These are phyloP conservation scores for Lathyrus sativus DNA, from an alignment of 306 rosid species.

Conservation along the genomic window DNA sequence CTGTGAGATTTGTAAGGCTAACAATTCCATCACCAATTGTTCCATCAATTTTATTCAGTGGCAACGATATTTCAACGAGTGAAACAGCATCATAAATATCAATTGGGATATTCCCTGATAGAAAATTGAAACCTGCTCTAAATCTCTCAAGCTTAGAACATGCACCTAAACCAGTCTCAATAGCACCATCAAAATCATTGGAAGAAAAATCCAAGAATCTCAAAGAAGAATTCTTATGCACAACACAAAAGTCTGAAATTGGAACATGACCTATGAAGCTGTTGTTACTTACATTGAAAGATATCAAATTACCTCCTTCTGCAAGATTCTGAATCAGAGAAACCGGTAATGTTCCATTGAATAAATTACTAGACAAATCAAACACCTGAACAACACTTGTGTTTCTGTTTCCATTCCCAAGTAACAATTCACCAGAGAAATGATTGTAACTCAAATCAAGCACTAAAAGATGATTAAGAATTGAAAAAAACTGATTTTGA, in stretches of 20 bases:
- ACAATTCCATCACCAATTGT: slow-evolving; percentile 49
- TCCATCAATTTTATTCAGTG: slow-evolving; percentile 61
- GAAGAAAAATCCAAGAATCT: slow-evolving; percentile 66
- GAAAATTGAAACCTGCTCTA: slow-evolving; percentile 76
- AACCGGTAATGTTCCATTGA: slow-evolving; percentile 60
- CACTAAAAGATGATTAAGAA: slow-evolving; percentile 46
- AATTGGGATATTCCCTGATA: slow-evolving; percentile 62
- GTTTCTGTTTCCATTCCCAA: background rate
- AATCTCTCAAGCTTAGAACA: slow-evolving; percentile 69
- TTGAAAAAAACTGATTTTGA: slow-evolving; percentile 43
- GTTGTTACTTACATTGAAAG: slow-evolving; percentile 84
- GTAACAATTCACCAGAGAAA: slow-evolving; percentile 48
- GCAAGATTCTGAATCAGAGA: slow-evolving; percentile 49
- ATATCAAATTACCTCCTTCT: slow-evolving; percentile 43
- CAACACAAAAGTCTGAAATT: slow-evolving; percentile 51
- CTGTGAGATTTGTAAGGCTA: slow-evolving; percentile 56
- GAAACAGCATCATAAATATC: slow-evolving; percentile 55
- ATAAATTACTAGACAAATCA: slow-evolving; percentile 75
- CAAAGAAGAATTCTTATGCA: slow-evolving; percentile 42
- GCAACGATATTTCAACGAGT: slow-evolving; percentile 63
- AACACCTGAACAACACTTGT: slow-evolving; percentile 37
- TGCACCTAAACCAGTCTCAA: slow-evolving; percentile 58
- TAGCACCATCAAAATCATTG: slow-evolving; percentile 53
- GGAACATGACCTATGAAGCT: slow-evolving; percentile 68
- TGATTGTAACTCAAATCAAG: slow-evolving; percentile 67